These are phyloP conservation scores for Lipomyces anomalus DNA, from an alignment of 805 yeast genomes.

Conservation along the genomic window DNA sequence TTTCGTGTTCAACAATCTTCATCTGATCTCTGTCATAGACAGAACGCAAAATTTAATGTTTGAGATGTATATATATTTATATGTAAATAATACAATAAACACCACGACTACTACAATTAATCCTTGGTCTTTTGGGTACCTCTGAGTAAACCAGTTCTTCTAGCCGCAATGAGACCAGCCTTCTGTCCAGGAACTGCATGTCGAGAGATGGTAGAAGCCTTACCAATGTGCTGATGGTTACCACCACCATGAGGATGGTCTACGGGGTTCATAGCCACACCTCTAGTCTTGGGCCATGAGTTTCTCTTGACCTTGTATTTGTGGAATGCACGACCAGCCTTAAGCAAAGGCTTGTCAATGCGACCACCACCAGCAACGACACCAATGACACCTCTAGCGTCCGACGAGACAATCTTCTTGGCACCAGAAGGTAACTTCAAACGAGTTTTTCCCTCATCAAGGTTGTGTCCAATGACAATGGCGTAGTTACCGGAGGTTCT, in stretches of 20 bases:
- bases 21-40: too few relatives aligned
- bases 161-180: conserved; percentile 99
- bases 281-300: conserved; percentile 99
- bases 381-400: conserved; percentile 99
- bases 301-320: conserved; percentile 98
- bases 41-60: too few relatives aligned
- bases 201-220: conserved; percentile 98
- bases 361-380: conserved; percentile 99
- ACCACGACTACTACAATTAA: too few relatives aligned
- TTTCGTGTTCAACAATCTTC: too few relatives aligned
- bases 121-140: conserved; percentile 96
- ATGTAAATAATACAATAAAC: conserved; percentile 23
- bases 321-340: conserved; percentile 99
- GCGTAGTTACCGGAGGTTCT: conserved; percentile 99
- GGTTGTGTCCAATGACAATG: conserved; percentile 98
- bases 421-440: conserved; percentile 99
- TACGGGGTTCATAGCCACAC: conserved; percentile 99
- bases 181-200: conserved; percentile 99
- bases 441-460: conserved; percentile 98
- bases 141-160: conserved; percentile 99
- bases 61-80: conserved; percentile 3
- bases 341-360: conserved; percentile 98
- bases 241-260: conserved; percentile 99
- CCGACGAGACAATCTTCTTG: conserved; percentile 90
- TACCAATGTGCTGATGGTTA: conserved; percentile 99